Conservation (phyloP, 108 stramenopile genomes). For the Conticribra weissflogii region DNA sequence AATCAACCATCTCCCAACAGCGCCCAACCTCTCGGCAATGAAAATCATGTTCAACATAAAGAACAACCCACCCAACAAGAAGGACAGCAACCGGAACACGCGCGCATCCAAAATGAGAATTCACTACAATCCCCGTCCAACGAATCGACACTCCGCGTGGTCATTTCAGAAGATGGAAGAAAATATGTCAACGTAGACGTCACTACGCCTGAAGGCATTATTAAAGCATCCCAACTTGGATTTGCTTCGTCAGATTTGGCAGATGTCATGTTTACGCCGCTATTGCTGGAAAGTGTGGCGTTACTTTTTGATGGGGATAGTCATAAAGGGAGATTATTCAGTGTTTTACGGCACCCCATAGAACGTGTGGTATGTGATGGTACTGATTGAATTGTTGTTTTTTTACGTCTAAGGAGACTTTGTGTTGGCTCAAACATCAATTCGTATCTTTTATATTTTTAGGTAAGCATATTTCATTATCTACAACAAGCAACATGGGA, state of each 20-base stretch:
- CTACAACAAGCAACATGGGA: conserved; percentile 67
- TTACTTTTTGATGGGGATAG: conserved; percentile 25
- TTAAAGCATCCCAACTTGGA: conserved; percentile 25
- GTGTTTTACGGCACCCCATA: conserved; percentile 47
- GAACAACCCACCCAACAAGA: no score
- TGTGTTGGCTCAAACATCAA: neutral
- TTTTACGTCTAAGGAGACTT: neutral
- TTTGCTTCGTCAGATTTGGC: conserved; percentile 42
- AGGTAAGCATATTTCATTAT: conserved; percentile 57
- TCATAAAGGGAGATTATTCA: conserved; percentile 46
- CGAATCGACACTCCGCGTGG: conserved; percentile 29
- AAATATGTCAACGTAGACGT: conserved; percentile 56
- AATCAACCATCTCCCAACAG: no score
- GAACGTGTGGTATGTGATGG: conserved; percentile 40
- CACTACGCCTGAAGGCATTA: conserved; percentile 38
- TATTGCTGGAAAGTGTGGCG: conserved; percentile 24
- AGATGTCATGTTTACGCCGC: conserved; percentile 48
- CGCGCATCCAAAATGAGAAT: no score
- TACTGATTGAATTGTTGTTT: no score
- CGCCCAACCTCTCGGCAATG: no score
- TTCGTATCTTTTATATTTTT: conserved; percentile 9
- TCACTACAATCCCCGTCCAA: no score
- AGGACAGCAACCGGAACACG: neutral
- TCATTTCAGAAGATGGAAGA: conserved; percentile 43
- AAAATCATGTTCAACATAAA: no score